Base-by-base conservation (phyloP, 2,329 filamentous ascomycete genomes). In the Chaetomiaceae sp. region DNA sequence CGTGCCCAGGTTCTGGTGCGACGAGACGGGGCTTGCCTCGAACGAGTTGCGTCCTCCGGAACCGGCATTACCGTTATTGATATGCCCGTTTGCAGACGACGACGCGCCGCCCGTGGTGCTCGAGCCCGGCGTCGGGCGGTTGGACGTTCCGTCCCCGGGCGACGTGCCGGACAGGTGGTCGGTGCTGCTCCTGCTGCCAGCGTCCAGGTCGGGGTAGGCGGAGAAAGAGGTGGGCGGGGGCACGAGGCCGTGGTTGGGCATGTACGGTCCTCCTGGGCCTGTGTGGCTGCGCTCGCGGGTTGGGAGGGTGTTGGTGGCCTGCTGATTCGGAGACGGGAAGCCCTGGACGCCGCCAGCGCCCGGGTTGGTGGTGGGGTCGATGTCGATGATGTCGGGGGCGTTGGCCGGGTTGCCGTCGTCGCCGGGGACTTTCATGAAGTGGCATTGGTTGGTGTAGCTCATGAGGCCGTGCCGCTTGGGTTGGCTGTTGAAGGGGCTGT, bases 121-220 rank as follows among this genome's bases (percentile, higher is more conserved):
- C 4, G 82, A 84, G 61, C 80, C 83, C 3, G 82, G 82, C 11
- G 82, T 84, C 20, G 75, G 79, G n/a, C 77, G 71, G 56, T 74
- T 80, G 3, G 80, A 82, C 44, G 69, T 69, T 20, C 71, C 72
- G 17, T 79, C 78, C 2, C 27, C 27, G 3, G 78, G 73, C 0
- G 79, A 81, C 3, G 68, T 71, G 31, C 57, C 61, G 1, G 75
- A 77, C 51, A 75, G 64, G 38, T 78, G 76, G 47, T 75, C 76
- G 20, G 69, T 69, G 15, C 74, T 76, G 49, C 68, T 71, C 38
- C 64, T 67, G 27, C 25, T 31, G 27, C 8, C 27, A 3, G 27
- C 27, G 8, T 75, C 74, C 29, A 66, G 67, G n/a, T 75, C 75
- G 19, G 68, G 68, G 54, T 75, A 80, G 36, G 43, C 27, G 9